Base-by-base conservation (phyloP, 257 asterid species). In the Scutellaria minor region DNA sequence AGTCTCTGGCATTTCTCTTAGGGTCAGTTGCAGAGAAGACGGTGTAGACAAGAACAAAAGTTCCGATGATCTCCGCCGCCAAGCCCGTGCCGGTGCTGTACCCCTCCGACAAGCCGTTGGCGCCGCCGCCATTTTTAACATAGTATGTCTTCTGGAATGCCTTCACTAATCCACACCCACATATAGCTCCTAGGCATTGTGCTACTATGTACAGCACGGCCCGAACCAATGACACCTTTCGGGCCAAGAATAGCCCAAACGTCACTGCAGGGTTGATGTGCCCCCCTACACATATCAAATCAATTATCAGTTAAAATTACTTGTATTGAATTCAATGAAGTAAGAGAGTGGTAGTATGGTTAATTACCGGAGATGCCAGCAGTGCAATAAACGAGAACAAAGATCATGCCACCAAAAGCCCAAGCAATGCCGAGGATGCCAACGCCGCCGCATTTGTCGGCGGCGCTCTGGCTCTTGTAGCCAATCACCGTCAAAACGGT, bases 371-470 rank as follows among this genome's bases (percentile, higher is more conserved):
- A 87, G 54, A 89, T 85, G 59, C 96, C 94, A 15, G 96, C 96
- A 9, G 96, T 89, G 84, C 96, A 89, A 83, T 89, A 89, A 58
- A 89, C 96, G 48, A 89, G 91, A 64, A 89, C 73, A 18, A 89
- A 89, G 74, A 89, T 89, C 96, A 89, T 89, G 77, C 96, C 94
- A 8, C 96, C 94, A 31, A 89, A 87, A 2, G 96, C 94, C 96
- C 96, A 89, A 2, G 96, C 96, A 6, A 90, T 90, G 62, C 94
- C 96, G 4, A 87, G 89, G 68, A 90, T 87, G 18, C 96, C 96
- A 35, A 83, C 96, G 46, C 96, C 96, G 48, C 90, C 93, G 63
- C 96, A 89, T 53, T 78, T 64, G 1, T 80, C 79, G 54, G 66
- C 14, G 22, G 76, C 92, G 50, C 79, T 75, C 75, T 87, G 94